Evolutionary conservation across 2,329 filamentous ascomycete species (phyloP).

Genomic region (Malbranchea cinnamomea): DNA sequence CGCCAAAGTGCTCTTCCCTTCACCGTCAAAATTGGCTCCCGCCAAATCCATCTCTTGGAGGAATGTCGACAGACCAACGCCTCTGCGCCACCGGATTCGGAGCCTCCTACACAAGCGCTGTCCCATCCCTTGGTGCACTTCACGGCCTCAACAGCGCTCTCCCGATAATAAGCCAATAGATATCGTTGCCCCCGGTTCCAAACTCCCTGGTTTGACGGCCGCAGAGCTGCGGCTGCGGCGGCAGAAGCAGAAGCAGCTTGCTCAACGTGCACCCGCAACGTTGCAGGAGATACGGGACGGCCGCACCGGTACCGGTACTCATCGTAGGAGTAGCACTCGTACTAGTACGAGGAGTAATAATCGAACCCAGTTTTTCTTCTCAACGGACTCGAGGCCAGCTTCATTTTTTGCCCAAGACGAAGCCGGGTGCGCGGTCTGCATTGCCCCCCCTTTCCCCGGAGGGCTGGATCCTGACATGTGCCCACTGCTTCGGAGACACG

Average conservation of each 20-base stretch:
- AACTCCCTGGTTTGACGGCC: slow-evolving; percentile 1
- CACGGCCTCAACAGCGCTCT: too few relatives aligned
- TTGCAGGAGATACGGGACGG: neutral
- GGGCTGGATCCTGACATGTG: slow-evolving; percentile 36
- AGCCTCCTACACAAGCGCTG: too few relatives aligned
- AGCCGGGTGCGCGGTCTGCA: slow-evolving; percentile 38
- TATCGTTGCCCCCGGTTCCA: slow-evolving; percentile 2
- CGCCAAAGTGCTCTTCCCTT: too few relatives aligned
- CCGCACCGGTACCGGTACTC: too few relatives aligned
- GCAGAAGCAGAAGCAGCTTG: slow-evolving; percentile 3
- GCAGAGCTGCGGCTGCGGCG: slow-evolving; percentile 1
- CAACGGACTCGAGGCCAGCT: slow-evolving; percentile 8
- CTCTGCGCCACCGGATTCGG: too few relatives aligned
- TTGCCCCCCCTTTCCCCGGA: slow-evolving; percentile 25
- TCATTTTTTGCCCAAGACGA: slow-evolving; percentile 37
- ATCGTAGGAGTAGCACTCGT: too few relatives aligned
- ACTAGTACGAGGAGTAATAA: too few relatives aligned
- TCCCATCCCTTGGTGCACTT: too few relatives aligned
- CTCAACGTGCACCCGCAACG: neutral
- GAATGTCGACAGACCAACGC: too few relatives aligned
- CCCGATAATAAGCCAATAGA: neutral
- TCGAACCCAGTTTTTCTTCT: neutral
- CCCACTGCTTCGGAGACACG: slow-evolving; percentile 36
- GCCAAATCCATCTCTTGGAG: too few relatives aligned
- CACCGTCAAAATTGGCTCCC: too few relatives aligned